Percentiles rank a stretch among this genome's conserved stretches.
Evolutionary conservation across 345 rosid genomes (phyloP).

Genomic region (Corymbia maculata): DNA sequence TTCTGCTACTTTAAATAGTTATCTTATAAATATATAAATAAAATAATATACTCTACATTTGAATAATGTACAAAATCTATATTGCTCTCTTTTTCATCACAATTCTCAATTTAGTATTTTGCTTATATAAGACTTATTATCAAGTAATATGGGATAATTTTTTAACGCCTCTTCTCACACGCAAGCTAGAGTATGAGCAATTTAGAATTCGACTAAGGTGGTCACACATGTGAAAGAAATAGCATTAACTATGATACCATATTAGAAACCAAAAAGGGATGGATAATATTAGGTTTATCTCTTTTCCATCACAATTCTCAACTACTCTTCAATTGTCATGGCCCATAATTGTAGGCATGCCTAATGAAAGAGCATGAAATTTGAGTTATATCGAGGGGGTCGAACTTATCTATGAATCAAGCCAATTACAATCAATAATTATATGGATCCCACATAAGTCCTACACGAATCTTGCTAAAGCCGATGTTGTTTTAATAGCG

Average conservation of each 20-base stretch:
- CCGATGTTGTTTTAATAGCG: background rate
- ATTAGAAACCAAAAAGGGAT: accelerated
- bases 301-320: background rate
- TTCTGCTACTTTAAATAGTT: background rate
- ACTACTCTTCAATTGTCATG: background rate
- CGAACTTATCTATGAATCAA: background rate
- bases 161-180: accelerated
- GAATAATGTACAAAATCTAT: background rate
- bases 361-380: background rate
- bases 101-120: too few relatives aligned
- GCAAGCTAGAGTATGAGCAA: accelerated
- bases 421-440: background rate
- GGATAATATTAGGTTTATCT: background rate
- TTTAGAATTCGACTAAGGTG: accelerated
- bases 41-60: accelerated
- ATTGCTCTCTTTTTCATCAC: too few relatives aligned
- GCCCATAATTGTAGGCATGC: background rate
- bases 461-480: background rate
- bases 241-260: accelerated
- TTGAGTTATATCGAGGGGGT: background rate
- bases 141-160: too few relatives aligned
- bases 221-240: too few relatives aligned
- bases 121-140: too few relatives aligned
- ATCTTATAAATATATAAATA: too few relatives aligned
- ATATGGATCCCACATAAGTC: background rate